phyloP scores from a whole-genome alignment of 164 flowering plant species.

The Buxus sempervirens region DNA sequence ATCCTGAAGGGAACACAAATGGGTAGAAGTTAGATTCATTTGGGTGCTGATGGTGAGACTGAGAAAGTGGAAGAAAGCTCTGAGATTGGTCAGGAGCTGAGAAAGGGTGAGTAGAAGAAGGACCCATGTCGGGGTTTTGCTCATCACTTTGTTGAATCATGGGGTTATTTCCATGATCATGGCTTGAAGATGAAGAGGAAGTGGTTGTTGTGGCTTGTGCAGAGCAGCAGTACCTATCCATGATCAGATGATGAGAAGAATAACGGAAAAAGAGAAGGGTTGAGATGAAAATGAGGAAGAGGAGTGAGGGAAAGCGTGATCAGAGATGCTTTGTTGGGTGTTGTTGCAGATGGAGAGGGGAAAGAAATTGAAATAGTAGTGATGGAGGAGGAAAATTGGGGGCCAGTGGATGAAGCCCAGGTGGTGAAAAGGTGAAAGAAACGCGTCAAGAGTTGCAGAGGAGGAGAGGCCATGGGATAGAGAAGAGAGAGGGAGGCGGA shows the following conservation, averaged over 20 bases:
- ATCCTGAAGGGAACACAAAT: background rate
- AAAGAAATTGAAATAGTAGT: background rate
- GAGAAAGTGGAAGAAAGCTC: slow-evolving; percentile 3
- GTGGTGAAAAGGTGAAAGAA: slow-evolving; percentile 12
- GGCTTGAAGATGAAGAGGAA: background rate
- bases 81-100: background rate
- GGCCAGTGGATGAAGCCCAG: slow-evolving; percentile 3
- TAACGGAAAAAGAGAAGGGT: background rate
- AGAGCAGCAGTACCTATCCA: background rate
- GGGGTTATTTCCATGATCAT: background rate
- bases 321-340: background rate
- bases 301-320: background rate
- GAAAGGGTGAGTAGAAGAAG: slow-evolving; percentile 2
- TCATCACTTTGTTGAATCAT: background rate
- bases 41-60: background rate
- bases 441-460: slow-evolving; percentile 15
- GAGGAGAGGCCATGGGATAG: slow-evolving; percentile 1
- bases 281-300: no score
- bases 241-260: background rate
- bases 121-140: background rate
- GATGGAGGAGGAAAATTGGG: background rate
- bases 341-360: background rate
- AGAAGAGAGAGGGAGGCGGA: background rate
- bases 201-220: slow-evolving; percentile 8
- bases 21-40: slow-evolving; percentile 1